These are phyloP conservation scores for Capronia americana DNA, from an alignment of 2,329 filamentous ascomycete species.

Conservation along the genomic window DNA sequence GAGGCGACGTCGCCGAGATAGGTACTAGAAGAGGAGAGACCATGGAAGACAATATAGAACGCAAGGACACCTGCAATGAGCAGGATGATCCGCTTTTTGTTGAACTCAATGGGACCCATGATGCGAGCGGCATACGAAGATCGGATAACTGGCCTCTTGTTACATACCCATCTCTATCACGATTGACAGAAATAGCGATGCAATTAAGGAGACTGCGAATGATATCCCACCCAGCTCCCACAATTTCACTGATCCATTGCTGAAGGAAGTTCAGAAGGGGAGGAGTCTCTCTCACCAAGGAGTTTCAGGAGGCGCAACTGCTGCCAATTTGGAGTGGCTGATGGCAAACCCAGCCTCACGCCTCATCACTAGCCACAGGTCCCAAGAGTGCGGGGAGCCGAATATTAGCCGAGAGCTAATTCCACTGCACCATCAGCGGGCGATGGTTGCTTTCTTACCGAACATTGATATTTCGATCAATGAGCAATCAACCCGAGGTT, in stretches of 20 bases:
- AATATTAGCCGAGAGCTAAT: too few species aligned
- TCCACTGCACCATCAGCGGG: too few species aligned
- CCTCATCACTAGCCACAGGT: background rate
- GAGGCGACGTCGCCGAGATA: conserved; percentile 23
- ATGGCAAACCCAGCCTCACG: background rate
- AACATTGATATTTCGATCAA: too few species aligned
- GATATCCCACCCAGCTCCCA: conserved; percentile 2
- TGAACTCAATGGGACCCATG: conserved; percentile 40
- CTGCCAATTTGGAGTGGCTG: background rate
- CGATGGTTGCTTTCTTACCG: too few species aligned
- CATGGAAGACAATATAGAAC: conserved; percentile 38
- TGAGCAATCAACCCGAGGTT: too few species aligned
- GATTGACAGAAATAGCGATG: background rate
- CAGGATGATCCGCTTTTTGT: conserved; percentile 39
- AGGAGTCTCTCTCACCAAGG: background rate
- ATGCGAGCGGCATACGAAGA: background rate
- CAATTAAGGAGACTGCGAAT: background rate
- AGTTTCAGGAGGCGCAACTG: background rate
- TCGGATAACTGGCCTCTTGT: background rate
- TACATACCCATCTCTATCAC: conserved; percentile 4
- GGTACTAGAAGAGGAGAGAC: conserved; percentile 27
- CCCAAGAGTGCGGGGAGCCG: too few species aligned
- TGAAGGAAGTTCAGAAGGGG: background rate
- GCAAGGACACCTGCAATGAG: conserved; percentile 35
- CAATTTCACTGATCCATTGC: conserved; percentile 1